Conservation (phyloP, 805 yeast species). For the Teunomyces funiuensis region DNA sequence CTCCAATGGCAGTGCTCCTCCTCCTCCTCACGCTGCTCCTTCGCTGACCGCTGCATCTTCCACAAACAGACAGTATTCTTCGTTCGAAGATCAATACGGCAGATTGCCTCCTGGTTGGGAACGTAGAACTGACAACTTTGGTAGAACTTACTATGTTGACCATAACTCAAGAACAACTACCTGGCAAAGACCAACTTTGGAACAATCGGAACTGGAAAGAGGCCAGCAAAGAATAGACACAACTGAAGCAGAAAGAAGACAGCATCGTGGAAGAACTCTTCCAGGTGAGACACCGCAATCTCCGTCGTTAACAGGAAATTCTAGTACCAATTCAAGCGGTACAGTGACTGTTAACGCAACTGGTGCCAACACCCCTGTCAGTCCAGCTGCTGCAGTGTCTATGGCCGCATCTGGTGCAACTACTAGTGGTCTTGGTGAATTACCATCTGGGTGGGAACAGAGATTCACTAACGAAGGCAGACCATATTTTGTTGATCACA, state of each 20-base stretch:
- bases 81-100: slow-evolving; percentile 97
- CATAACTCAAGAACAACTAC: slow-evolving; percentile 97
- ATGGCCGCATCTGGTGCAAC: slow-evolving; percentile 83
- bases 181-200: slow-evolving; percentile 95
- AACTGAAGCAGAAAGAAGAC: slow-evolving; percentile 86
- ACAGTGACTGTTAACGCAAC: slow-evolving; percentile 34
- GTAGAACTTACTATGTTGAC: slow-evolving; percentile 96
- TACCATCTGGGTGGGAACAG: slow-evolving; percentile 99
- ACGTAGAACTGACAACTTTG: slow-evolving; percentile 94
- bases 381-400: slow-evolving; percentile 65
- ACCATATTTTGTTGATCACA: slow-evolving; percentile 97
- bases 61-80: slow-evolving; percentile 69
- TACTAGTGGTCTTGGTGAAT: slow-evolving; percentile 92
- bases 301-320: slow-evolving; percentile 36
- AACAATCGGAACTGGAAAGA: slow-evolving; percentile 70
- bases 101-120: slow-evolving; percentile 99
- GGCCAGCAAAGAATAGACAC: slow-evolving; percentile 62
- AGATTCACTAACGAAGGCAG: slow-evolving; percentile 97
- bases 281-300: slow-evolving; percentile 58
- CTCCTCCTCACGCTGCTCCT: slow-evolving; percentile 14
- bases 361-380: slow-evolving; percentile 51
- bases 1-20: slow-evolving; percentile 10
- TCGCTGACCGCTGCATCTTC: slow-evolving; percentile 13
- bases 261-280: slow-evolving; percentile 85
- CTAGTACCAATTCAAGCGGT: slow-evolving; percentile 35